Evolutionary conservation across 257 asterid genomes (phyloP), one percentile per base, ranked within the genome.

Genomic region (Capsicum rhomboideum): DNA sequence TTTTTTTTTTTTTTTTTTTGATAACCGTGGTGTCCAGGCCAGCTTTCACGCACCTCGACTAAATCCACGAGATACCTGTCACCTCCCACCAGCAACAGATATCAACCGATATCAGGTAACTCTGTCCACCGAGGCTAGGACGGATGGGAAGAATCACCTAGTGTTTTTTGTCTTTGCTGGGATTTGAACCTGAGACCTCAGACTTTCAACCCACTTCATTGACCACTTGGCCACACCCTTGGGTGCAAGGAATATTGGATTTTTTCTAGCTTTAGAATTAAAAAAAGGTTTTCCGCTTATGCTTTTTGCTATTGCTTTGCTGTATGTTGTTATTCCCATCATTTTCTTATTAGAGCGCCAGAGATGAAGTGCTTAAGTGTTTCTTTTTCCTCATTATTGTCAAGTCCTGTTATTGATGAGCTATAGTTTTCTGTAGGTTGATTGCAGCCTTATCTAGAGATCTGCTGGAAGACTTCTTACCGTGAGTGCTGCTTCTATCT

Each of bases 381-480:
- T 77, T 54, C 28, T 28, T 77, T 50, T 50, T 77, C 63, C 46
- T 77, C 63, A 77, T 82, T 67, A 58, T 49, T 63, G 44, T 59
- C 56, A 71, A 68, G 78, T 52, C 11, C 83, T 80, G 56, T 21
- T 58, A 66, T 64, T 67, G 53, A 63, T 79, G 54, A 79, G 13
- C 81, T 82, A 53, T 78, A 11, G 59, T 87, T 59, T 88, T 16
- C 77, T 89, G 83, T 88, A 96, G 99, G 92, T 88, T 96, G 91
- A 84, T 96, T 87, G 94, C 97, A 66, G 98, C 97, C 42, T 88
- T 96, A 88, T 90, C 99, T 77, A 90, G 97, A 89, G 99, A 96
- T 89, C 93, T 94, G 34, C 85, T 96, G 88, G 93, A 85, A 46
- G 97, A 93, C 88, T 94, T 94, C 84, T 54, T 85, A 78, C 97